Conservation (phyloP, 108 stramenopile genomes). For the Halocafeteria seosinensis region DNA sequence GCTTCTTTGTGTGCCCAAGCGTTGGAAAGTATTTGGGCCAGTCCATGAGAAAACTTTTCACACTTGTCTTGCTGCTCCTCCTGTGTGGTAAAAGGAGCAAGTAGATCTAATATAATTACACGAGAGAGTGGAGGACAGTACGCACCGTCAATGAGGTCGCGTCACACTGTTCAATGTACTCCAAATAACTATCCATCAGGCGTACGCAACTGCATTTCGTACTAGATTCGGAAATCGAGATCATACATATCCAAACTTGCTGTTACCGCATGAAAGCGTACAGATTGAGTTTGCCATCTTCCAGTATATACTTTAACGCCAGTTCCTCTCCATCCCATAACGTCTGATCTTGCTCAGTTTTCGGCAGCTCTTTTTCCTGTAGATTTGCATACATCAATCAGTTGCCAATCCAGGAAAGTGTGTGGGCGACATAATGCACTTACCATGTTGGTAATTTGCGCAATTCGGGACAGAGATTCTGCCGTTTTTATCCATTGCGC, state of each 20-base stretch:
- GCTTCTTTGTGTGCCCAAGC: constrained; percentile 24
- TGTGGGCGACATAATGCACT: background rate
- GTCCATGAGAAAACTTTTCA: constrained; percentile 19
- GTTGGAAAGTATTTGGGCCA: constrained; percentile 14
- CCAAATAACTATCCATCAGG: no score
- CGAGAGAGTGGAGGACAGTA: no score
- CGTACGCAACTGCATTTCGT: no score
- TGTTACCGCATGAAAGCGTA: background rate
- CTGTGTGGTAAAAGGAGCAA: no score
- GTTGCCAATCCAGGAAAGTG: background rate
- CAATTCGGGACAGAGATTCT: background rate
- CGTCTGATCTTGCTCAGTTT: background rate
- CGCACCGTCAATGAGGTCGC: no score
- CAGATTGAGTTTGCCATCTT: background rate
- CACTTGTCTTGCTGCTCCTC: no score
- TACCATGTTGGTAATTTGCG: background rate
- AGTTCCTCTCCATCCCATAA: background rate
- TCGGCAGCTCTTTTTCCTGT: background rate
- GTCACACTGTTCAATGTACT: no score
- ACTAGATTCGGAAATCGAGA: no score
- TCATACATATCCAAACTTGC: no score
- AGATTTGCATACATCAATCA: background rate
- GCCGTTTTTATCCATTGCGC: background rate
- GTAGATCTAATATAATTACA: no score
- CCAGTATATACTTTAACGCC: background rate